Conservation (phyloP, 106 monocot species). For the Posidonia australis region DNA sequence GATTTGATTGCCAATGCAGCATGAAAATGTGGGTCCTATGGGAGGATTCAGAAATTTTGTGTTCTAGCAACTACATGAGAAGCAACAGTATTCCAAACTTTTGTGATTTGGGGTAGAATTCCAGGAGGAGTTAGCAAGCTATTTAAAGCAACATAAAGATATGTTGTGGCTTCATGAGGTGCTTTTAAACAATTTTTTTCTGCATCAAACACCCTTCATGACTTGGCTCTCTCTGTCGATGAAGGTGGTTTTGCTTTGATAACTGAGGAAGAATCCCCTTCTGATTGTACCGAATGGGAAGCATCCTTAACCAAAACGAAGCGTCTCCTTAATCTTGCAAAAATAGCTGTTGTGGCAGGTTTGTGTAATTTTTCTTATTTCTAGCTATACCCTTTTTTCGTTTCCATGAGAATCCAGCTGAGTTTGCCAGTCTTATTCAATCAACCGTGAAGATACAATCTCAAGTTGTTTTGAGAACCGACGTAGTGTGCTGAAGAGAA, state of each 20-base stretch:
- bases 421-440: too few relatives aligned
- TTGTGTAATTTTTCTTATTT: background rate
- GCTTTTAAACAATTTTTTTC: constrained; percentile 59
- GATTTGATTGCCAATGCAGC: constrained; percentile 41
- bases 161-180: constrained; percentile 89
- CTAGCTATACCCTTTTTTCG: too few relatives aligned
- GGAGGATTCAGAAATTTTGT: constrained; percentile 95
- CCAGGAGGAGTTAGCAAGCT: constrained; percentile 57
- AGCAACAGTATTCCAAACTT: constrained; percentile 45
- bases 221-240: constrained; percentile 47
- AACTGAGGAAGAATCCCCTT: constrained; percentile 21
- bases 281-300: constrained; percentile 4
- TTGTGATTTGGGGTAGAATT: constrained; percentile 94
- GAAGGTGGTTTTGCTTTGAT: constrained; percentile 16
- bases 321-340: constrained; percentile 71
- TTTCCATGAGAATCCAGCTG: too few relatives aligned
- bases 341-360: constrained; percentile 88
- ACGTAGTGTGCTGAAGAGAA: too few relatives aligned
- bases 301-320: constrained; percentile 51
- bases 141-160: constrained; percentile 59
- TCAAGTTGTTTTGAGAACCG: too few relatives aligned
- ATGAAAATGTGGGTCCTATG: constrained; percentile 65
- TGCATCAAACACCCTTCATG: constrained; percentile 81
- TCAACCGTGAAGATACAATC: too few relatives aligned
- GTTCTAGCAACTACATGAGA: constrained; percentile 52